phyloP scores from a whole-genome alignment of 1,284 basidiomycete genomes.

The Boletus sp. region DNA sequence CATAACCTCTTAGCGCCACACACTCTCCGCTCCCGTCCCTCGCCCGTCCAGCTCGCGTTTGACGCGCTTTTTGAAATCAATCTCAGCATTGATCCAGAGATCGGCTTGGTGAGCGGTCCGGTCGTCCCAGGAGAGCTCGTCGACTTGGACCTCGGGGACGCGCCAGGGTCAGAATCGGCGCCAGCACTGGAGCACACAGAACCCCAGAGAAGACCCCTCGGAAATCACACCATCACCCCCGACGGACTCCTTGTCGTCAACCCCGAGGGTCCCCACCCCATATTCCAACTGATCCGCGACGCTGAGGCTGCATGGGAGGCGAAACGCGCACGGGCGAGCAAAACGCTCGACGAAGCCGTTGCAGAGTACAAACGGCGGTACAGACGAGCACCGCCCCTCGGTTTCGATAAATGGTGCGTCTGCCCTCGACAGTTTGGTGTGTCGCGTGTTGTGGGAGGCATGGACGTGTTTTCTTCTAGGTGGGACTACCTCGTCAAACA shows the following conservation, averaged over 20 bases:
- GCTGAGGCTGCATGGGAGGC: conserved; percentile 41
- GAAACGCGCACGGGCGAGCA: conserved; percentile 44
- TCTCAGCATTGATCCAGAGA: neutral
- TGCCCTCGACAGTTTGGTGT: neutral
- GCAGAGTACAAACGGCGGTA: conserved; percentile 50
- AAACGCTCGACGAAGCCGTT: conserved; percentile 43
- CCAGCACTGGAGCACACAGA: neutral
- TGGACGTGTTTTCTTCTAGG: conserved; percentile 25
- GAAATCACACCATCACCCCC: conserved; percentile 22
- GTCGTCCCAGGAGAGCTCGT: neutral
- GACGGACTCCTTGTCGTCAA: conserved; percentile 35
- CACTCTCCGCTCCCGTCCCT: neutral
- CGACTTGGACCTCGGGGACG: neutral
- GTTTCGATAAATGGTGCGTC: conserved; percentile 57
- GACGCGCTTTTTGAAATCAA: neutral
- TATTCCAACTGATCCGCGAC: conserved; percentile 44
- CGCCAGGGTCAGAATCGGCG: too few relatives aligned
- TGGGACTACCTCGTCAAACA: conserved; percentile 58
- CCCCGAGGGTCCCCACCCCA: conserved; percentile 39
- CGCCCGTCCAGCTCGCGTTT: neutral
- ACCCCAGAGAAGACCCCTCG: conserved; percentile 3
- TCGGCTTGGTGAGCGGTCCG: neutral
- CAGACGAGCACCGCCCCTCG: conserved; percentile 46
- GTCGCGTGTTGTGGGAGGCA: neutral
- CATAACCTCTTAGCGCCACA: neutral